Evolutionary conservation across 2,329 filamentous ascomycete genomes (phyloP), one percentile per base, ranked within the genome.

Genomic region (Didymellaceae sp.): DNA sequence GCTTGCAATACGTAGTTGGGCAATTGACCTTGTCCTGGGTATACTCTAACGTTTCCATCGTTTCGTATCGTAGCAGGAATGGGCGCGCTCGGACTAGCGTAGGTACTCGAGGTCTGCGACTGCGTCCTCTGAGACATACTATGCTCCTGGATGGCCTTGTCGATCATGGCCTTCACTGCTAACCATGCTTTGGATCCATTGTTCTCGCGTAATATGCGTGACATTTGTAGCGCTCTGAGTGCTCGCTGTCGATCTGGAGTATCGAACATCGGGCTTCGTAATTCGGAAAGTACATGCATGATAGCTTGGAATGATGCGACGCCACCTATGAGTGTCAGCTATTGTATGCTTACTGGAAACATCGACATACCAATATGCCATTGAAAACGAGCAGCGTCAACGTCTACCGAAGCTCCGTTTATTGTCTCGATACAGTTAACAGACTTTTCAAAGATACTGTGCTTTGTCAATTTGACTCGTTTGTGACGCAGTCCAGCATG

Each of bases 241-340:
- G 72, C 72, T 16, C 70, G 68, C 40, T 70, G 58, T 20, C 70
- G 65, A 38, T 73, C 69, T 6, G 69, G 67, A 10, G 58, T 62
- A 21, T 70, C 58, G 47, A 74, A 74, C 13, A 69, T 54, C 2
- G 70, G 67, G 40, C 71, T 72, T 11, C 70, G 67, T n/a, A 74
- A 58, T 44, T 74, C 72, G 3, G 70, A 73, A 0, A 74, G 59
- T 7, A 73, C 66, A 37, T 74, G 70, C 67, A 73, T 73, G 33
- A 74, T 73, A 2, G 68, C 66, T 43, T 71, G 68, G 52, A 71
- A 71, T 7, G 65, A 65, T n/a, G 67, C 65, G 30, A 69, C 61
- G 4, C 63, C 65, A n/a, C 65, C 67, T 68, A 30, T 10, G 5
- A 14, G 41, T 14, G 32, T 66, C 40, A 65, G 58, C 26, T 3